Conservation (phyloP, 2,329 filamentous ascomycete species). For the Dactylellina sp. region DNA sequence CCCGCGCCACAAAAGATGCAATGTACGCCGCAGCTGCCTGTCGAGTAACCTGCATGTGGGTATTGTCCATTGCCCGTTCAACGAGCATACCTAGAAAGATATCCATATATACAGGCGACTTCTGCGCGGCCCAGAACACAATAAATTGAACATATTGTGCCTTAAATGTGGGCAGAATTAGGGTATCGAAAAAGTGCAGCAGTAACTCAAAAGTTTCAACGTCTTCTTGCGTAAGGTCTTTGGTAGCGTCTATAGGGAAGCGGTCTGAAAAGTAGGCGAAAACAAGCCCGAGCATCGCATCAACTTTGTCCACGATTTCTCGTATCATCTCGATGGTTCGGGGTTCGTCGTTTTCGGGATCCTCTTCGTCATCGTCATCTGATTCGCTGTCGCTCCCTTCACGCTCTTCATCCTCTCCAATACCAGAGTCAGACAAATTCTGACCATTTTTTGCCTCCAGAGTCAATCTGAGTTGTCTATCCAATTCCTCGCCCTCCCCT, state of each 20-base stretch:
- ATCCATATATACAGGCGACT: conserved; percentile 80
- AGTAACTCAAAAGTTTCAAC: conserved; percentile 81
- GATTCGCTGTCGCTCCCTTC: conserved; percentile 73
- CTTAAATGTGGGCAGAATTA: conserved; percentile 89
- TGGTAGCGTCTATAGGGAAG: conserved; percentile 67
- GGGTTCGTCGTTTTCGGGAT: conserved; percentile 65
- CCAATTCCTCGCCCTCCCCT: conserved; percentile 70
- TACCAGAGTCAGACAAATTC: conserved; percentile 41
- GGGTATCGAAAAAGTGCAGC: conserved; percentile 84
- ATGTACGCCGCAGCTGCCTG: conserved; percentile 92
- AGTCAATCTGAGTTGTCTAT: conserved; percentile 69
- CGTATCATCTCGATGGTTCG: conserved; percentile 77
- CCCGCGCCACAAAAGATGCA: conserved; percentile 91
- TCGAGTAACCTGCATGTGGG: conserved; percentile 76
- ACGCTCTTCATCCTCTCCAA: conserved; percentile 62
- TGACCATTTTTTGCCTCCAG: conserved; percentile 56
- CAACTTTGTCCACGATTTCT: conserved; percentile 88
- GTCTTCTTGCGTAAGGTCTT: conserved; percentile 74
- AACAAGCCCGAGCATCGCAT: conserved; percentile 86
- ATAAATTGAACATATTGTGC: conserved; percentile 95
- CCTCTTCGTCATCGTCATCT: conserved; percentile 73
- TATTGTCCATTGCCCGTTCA: conserved; percentile 77
- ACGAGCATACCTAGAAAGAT: conserved; percentile 84
- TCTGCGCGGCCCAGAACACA: conserved; percentile 93
- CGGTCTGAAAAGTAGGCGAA: conserved; percentile 83